Evolutionary conservation across 208 protist genomes (phyloP).

Genomic region (Naegleria lovaniensis): DNA sequence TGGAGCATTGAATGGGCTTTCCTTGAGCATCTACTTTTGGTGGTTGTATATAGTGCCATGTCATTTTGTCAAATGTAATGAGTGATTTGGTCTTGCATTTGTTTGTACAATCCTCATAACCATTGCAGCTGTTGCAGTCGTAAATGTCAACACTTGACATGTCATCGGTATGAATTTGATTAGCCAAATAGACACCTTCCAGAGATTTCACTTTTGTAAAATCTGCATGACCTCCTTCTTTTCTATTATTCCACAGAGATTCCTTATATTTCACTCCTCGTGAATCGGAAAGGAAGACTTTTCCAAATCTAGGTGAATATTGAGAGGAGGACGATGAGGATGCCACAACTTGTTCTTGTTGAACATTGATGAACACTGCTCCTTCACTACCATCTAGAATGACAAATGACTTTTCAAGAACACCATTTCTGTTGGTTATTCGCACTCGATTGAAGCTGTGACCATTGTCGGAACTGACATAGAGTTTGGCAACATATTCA

Average conservation of each 20-base stretch:
- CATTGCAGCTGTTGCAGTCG: not conserved
- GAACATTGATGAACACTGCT: not conserved
- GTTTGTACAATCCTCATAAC: not conserved
- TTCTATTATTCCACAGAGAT: not conserved
- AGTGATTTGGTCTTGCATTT: not conserved
- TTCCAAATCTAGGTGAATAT: not conserved
- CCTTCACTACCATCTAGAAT: not conserved
- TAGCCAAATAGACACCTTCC: constrained; percentile 15
- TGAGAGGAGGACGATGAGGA: not conserved
- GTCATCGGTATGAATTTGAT: not conserved
- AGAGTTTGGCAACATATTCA: not conserved
- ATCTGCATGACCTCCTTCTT: not conserved
- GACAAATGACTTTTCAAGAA: not conserved
- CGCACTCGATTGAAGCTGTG: not conserved
- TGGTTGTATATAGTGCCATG: not conserved
- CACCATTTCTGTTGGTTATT: not conserved
- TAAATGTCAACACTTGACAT: not conserved
- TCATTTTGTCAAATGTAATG: not conserved
- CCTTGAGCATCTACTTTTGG: not conserved
- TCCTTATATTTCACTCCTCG: not conserved
- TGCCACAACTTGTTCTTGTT: not conserved
- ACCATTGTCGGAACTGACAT: constrained; percentile 9
- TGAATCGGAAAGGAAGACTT: not conserved
- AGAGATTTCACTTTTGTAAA: not conserved
- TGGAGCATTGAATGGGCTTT: not conserved